Evolutionary conservation across 805 yeast species (phyloP), one percentile per base, ranked within the genome.

Genomic region (Kurtzmaniella cleridarum): DNA sequence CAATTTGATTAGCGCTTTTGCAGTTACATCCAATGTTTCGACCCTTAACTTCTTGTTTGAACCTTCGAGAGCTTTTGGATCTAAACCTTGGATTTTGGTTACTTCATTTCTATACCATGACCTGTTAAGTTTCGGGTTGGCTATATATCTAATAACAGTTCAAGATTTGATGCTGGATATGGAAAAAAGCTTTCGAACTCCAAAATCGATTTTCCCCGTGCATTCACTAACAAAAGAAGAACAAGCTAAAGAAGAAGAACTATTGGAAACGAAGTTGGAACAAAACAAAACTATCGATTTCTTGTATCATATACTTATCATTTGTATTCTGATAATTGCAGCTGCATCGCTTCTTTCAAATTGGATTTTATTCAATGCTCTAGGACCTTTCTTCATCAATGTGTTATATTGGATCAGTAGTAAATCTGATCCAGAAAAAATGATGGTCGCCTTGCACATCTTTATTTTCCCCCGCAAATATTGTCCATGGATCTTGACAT

Each of bases 31-130:
- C 24, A 18, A 53, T 3, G 48, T 61, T n/a, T 41, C 49, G 7
- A 41, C 41, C 2, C 28, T 43, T 9, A 48, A 44, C 28, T 44
- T 66, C 27, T 35, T 49, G 6, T 64, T 59, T 42, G 24, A 45
- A 2, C 64, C 66, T 1, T 58, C 54, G 15, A 52, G 51, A 44
- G 51, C 60, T 10, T 46, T 62, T 20, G 26, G 46, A 18, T 38
- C 38, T n/a, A 63, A 67, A 48, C 65, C 62, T 6, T 66, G 71
- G 72, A 46, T 71, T 29, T 38, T 64, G 11, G 14, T 62, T 12
- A 58, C 70, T 11, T 48, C 64, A 12, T 66, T 65, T 46, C 57
- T 58, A 43, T 58, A 50, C 33, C 55, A 60, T 37, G 67, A 60
- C 3, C 56, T 51, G 27, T 44, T 60, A 14, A 48, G 51, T 31